Evolutionary conservation across 495 filamentous ascomycete genomes (phyloP).

Genomic region (Patellaria atrata): DNA sequence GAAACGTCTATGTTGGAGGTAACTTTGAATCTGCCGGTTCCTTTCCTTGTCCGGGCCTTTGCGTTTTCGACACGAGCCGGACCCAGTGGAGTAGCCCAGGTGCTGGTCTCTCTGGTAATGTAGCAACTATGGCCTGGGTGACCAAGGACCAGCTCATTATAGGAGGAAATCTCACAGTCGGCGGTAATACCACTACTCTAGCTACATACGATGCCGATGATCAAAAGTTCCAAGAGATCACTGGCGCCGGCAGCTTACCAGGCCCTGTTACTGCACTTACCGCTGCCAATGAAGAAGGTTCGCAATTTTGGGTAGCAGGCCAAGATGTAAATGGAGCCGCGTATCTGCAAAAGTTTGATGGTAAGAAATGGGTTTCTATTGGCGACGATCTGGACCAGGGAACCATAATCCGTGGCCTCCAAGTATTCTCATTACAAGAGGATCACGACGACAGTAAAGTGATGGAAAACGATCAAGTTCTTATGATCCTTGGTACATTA

Average conservation of each 20-base stretch:
- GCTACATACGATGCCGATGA: slow-evolving; percentile 56
- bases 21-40: slow-evolving; percentile 70
- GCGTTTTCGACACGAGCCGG: slow-evolving; percentile 50
- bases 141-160: slow-evolving; percentile 53
- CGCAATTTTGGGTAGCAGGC: slow-evolving; percentile 70
- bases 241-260: slow-evolving; percentile 52
- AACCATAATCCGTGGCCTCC: slow-evolving; percentile 60
- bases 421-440: slow-evolving; percentile 55
- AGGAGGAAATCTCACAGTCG: slow-evolving; percentile 58
- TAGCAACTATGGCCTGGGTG: slow-evolving; percentile 61
- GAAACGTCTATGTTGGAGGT: slow-evolving; percentile 74
- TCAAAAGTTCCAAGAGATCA: slow-evolving; percentile 48
- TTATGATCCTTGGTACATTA: slow-evolving; percentile 75
- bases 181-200: slow-evolving; percentile 47
- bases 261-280: slow-evolving; percentile 66
- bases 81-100: slow-evolving; percentile 71
- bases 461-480: slow-evolving; percentile 48
- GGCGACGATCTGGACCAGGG: slow-evolving; percentile 42
- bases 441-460: slow-evolving; percentile 49
- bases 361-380: slow-evolving; percentile 41
- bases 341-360: slow-evolving; percentile 69
- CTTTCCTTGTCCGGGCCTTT: slow-evolving; percentile 66
- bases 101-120: slow-evolving; percentile 49
- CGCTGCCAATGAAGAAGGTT: slow-evolving; percentile 49
- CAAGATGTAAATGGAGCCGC: slow-evolving; percentile 46